Conservation (phyloP, 73 alveolate genomes). For the Symbiodinium pilosum region DNA sequence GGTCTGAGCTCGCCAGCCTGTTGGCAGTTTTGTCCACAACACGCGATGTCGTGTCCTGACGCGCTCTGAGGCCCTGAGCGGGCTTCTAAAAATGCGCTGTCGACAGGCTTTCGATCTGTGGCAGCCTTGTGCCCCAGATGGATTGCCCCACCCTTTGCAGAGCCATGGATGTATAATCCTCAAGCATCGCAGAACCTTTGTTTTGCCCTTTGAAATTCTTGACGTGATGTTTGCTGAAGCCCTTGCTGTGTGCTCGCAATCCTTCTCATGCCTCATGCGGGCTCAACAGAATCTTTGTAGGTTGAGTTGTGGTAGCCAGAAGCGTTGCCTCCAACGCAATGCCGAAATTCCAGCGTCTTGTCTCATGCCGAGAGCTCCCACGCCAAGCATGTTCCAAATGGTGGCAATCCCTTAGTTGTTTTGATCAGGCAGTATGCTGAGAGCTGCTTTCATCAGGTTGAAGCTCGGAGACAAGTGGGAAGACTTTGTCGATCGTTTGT, state of each 20-base stretch:
- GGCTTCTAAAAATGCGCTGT: not conserved
- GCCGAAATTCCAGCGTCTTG: slow-evolving; percentile 61
- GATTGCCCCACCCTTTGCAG: too few species aligned
- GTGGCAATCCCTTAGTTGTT: too few species aligned
- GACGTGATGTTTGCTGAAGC: too few species aligned
- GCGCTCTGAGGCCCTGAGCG: not conserved
- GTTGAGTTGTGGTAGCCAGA: not conserved
- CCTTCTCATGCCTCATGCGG: not conserved
- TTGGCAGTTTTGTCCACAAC: too few species aligned
- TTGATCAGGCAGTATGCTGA: not conserved
- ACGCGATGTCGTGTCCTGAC: too few species aligned
- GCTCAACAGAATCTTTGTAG: not conserved
- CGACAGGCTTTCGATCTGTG: slow-evolving; percentile 34
- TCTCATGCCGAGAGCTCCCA: not conserved
- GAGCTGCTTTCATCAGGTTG: slow-evolving; percentile 25
- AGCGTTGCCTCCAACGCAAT: slow-evolving; percentile 42
- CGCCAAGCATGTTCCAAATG: too few species aligned
- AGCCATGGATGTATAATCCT: too few species aligned
- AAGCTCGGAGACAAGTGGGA: slow-evolving; percentile 91
- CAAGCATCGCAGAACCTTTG: not conserved
- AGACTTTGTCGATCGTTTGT: slow-evolving; percentile 62
- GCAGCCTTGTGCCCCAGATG: slow-evolving; percentile 22
- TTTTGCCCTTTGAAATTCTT: not conserved
- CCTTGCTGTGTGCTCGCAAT: not conserved
- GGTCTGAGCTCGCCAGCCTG: too few species aligned